Evolutionary conservation across 2,329 filamentous ascomycete species (phyloP).

Genomic region (Talaromyces amestolkiae): DNA sequence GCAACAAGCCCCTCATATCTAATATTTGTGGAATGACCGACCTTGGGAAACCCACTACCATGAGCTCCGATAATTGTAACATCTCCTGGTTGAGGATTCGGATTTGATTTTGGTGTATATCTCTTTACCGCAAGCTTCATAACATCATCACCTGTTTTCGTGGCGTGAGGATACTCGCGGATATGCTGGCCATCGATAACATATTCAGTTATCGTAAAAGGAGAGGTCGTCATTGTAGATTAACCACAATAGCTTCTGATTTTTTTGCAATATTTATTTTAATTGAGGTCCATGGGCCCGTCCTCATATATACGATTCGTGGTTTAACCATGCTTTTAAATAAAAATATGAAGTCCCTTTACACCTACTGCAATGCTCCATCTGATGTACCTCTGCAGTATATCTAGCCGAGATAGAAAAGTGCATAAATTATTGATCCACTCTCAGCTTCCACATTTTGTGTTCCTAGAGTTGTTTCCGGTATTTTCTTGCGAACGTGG

Average conservation of each 20-base stretch:
- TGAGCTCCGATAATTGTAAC: slow-evolving; percentile 21
- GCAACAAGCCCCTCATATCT: not conserved
- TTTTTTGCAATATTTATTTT: no score
- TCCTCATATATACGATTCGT: not conserved
- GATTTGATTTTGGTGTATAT: not conserved
- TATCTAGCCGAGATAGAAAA: not conserved
- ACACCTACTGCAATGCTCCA: not conserved
- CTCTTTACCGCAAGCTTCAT: not conserved
- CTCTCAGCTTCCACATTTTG: not conserved
- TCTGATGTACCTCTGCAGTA: not conserved
- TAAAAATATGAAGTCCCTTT: not conserved
- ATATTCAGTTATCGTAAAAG: not conserved
- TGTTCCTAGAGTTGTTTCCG: not conserved
- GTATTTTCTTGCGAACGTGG: not conserved
- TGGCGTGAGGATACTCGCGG: not conserved
- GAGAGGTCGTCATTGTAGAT: not conserved
- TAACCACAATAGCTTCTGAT: no score
- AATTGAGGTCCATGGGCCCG: no score
- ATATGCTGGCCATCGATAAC: not conserved
- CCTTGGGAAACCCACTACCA: slow-evolving; percentile 19
- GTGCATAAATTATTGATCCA: not conserved
- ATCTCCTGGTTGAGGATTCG: not conserved
- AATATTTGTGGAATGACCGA: not conserved
- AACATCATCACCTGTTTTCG: not conserved
- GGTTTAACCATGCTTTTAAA: not conserved